Conservation (phyloP, 2,329 filamentous ascomycete species). For the Pseudogymnoascus pannorum region DNA sequence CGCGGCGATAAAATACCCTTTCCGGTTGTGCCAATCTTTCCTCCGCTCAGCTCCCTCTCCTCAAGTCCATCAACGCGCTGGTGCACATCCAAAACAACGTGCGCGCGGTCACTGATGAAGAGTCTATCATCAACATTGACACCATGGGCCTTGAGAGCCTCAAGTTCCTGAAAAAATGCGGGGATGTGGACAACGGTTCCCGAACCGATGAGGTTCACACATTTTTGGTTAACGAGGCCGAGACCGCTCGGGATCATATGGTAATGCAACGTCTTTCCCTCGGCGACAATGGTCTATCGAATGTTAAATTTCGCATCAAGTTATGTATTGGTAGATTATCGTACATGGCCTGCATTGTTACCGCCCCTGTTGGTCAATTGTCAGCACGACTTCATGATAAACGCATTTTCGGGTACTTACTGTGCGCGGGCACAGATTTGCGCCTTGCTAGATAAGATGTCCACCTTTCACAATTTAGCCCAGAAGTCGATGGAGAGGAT, state of each 20-base stretch:
- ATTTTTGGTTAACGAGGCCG: constrained; percentile 64
- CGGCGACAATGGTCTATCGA: constrained; percentile 36
- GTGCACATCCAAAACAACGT: constrained; percentile 60
- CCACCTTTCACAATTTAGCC: constrained; percentile 8
- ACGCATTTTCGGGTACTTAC: neutral
- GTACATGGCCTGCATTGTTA: constrained; percentile 45
- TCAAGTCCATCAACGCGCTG: constrained; percentile 62
- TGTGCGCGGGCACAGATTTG: constrained; percentile 9
- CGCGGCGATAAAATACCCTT: constrained; percentile 31
- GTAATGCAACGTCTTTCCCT: constrained; percentile 39
- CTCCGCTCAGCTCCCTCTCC: constrained; percentile 42
- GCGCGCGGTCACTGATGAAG: constrained; percentile 55
- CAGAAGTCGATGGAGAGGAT: neutral
- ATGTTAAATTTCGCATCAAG: constrained; percentile 34
- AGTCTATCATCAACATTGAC: constrained; percentile 52
- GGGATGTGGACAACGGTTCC: constrained; percentile 61
- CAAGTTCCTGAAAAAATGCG: constrained; percentile 58
- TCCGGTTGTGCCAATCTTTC: constrained; percentile 38
- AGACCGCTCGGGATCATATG: constrained; percentile 59
- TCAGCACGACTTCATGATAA: constrained; percentile 35
- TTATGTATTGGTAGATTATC: constrained; percentile 12
- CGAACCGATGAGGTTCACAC: constrained; percentile 67
- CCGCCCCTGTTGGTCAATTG: constrained; percentile 42
- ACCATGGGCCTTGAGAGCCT: constrained; percentile 52
- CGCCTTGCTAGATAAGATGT: constrained; percentile 10